phyloP scores from a whole-genome alignment of 2,329 filamentous ascomycete species.

The Zelopaecilomyces penicillatus region DNA sequence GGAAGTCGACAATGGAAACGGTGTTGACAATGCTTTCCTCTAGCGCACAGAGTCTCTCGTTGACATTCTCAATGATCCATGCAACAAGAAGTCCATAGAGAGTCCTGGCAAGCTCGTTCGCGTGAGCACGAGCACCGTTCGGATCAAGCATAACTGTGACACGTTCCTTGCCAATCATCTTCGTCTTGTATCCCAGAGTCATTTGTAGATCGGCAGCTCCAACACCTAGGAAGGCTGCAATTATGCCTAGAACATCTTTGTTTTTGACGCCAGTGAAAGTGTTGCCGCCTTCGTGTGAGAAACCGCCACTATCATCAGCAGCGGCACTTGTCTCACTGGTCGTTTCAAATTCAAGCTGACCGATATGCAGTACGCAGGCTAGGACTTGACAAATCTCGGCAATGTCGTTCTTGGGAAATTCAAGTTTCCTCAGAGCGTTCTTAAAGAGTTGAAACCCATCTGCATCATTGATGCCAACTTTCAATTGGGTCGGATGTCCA shows the following conservation, averaged over 20 bases:
- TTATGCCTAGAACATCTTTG: conserved; percentile 75
- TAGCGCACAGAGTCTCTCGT: conserved; percentile 76
- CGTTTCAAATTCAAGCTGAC: conserved; percentile 87
- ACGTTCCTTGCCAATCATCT: conserved; percentile 89
- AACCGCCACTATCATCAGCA: conserved; percentile 89
- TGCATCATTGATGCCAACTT: conserved; percentile 91
- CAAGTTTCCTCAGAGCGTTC: conserved; percentile 84
- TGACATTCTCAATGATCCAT: conserved; percentile 87
- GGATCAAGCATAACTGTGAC: conserved; percentile 99
- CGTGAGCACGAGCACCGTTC: conserved; percentile 79
- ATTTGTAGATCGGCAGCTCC: conserved; percentile 72
- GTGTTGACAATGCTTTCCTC: conserved; percentile 91
- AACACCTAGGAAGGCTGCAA: conserved; percentile 93
- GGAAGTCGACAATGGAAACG: conserved; percentile 91
- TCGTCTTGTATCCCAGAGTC: conserved; percentile 90
- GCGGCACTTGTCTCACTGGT: conserved; percentile 69
- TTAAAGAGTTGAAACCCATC: conserved; percentile 98
- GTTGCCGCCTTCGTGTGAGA: conserved; percentile 88
- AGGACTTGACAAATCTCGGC: conserved; percentile 95
- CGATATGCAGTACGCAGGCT: conserved; percentile 91
- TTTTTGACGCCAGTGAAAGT: conserved; percentile 84
- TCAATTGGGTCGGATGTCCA: conserved; percentile 91
- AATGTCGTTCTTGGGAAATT: conserved; percentile 88
- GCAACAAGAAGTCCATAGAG: conserved; percentile 90
- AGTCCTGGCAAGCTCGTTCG: conserved; percentile 87